Evolutionary conservation across 441 rosid genomes (phyloP).

Genomic region (Daphne laureola): DNA sequence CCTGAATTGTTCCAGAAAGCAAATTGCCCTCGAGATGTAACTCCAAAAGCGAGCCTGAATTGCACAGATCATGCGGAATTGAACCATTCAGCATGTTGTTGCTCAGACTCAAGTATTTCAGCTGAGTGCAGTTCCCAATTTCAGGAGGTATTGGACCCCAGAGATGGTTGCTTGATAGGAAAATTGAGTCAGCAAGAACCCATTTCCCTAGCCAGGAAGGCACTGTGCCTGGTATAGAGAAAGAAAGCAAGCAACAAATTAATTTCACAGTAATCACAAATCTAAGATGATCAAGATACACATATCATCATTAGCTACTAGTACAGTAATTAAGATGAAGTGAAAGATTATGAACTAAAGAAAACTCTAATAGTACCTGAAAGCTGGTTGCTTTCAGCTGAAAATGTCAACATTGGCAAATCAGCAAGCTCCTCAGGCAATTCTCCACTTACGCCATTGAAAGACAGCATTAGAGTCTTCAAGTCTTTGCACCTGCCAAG

Average conservation of each 20-base stretch:
- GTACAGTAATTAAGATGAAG: too few species aligned
- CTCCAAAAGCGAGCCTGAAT: constrained; percentile 45
- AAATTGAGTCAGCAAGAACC: constrained; percentile 52
- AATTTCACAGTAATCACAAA: too few species aligned
- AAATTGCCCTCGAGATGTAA: constrained; percentile 54
- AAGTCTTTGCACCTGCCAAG: constrained; percentile 60
- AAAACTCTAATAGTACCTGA: constrained; percentile 34
- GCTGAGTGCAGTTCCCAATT: constrained; percentile 51
- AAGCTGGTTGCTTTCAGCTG: constrained; percentile 70
- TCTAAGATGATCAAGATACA: too few species aligned
- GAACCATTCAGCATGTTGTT: constrained; percentile 53
- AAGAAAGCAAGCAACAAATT: too few species aligned
- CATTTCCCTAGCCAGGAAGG: constrained; percentile 79
- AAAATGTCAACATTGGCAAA: constrained; percentile 56
- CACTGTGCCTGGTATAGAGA: constrained; percentile 11
- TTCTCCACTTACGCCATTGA: constrained; percentile 61
- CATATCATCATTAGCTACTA: too few species aligned
- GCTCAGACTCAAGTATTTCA: constrained; percentile 50
- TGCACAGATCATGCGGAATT: constrained; percentile 64
- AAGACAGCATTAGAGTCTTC: constrained; percentile 58
- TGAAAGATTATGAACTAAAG: too few species aligned
- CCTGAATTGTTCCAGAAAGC: constrained; percentile 51
- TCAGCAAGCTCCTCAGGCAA: constrained; percentile 57
- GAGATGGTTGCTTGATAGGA: constrained; percentile 52
- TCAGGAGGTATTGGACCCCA: constrained; percentile 50